Base-by-base conservation (phyloP, 371 early-diverging fungal species). In the Mortierella sp. region DNA sequence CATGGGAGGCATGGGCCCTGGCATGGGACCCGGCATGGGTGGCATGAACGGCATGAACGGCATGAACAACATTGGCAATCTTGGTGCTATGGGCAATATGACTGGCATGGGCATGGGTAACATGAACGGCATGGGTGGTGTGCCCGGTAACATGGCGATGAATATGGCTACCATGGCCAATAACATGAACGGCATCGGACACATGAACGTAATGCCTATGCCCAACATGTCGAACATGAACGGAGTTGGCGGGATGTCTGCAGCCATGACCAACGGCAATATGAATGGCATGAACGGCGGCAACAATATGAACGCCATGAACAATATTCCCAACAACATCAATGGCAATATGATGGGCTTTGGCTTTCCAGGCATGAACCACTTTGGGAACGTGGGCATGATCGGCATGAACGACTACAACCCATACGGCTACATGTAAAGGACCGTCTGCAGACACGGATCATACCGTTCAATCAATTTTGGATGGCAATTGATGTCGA, bases 321-420 rank as follows among this genome's bases (percentile, higher is more conserved):
- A 7, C 7, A 34, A 34, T 34, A 34, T n/a, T n/a, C n/a, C 34
- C 34, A 34, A 34, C 34, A 34, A 34, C 34, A 34, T 34, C 34
- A 34, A 34, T 34, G 34, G 34, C 4, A 34, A 34, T 10, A 34
- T 72, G 63, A 66, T 72, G 67, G 73, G 67, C 31, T 67, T 59
- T 30, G 67, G 67, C 8, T 67, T 67, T n/a, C 51, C 67, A 2
- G 61, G 61, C 30, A 72, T 72, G 73, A 72, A 66, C 34, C 73
- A 72, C 46, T 72, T 63, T 58, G 67, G 73, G 21, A 63, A 67
- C 51, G 67, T 63, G 14, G 67, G 67, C 34, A 72, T 72, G 63
- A 63, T 67, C 45, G 73, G 73, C 45, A 67, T 72, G 73, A 72
- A 72, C 64, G 73, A 72, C 43, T 66, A 61, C 50, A 72, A 72